These are phyloP conservation scores for Aspergillus sclerotioniger DNA, from an alignment of 495 filamentous ascomycete genomes.

Conservation along the genomic window DNA sequence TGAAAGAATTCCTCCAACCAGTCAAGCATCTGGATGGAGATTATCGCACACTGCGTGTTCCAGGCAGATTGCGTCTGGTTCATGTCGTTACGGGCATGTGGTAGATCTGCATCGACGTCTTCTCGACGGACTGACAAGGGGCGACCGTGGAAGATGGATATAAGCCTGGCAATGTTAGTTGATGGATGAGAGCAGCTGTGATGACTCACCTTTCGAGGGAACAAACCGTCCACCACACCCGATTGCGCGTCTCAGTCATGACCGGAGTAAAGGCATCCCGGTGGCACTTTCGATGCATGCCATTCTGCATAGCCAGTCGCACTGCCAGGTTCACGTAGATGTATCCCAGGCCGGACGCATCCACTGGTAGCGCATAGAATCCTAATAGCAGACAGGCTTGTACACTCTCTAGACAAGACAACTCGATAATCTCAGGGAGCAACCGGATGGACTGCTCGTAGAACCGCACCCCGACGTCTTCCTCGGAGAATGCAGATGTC, in stretches of 20 bases:
- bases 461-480: constrained; percentile 38
- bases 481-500: constrained; percentile 26
- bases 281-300: constrained; percentile 39
- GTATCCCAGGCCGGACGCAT: constrained; percentile 36
- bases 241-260: constrained; percentile 36
- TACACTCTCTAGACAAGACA: constrained; percentile 38
- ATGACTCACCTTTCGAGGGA: constrained; percentile 31
- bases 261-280: constrained; percentile 21
- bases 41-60: constrained; percentile 14
- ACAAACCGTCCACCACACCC: constrained; percentile 42
- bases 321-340: constrained; percentile 39
- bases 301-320: constrained; percentile 41
- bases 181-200: neutral
- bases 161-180: constrained; percentile 9
- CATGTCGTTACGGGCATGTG: constrained; percentile 18
- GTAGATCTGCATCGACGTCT: constrained; percentile 34
- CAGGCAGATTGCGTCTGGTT: constrained; percentile 6
- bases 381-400: constrained; percentile 41
- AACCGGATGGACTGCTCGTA: constrained; percentile 38
- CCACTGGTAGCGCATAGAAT: constrained; percentile 35
- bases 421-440: constrained; percentile 41
- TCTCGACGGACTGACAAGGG: constrained; percentile 30
- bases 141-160: constrained; percentile 37
- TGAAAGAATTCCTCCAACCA: constrained; percentile 27
- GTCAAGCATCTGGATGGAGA: constrained; percentile 24